Percentiles rank a stretch among this genome's conserved stretches.
Evolutionary conservation across 169 alveolate genomes (phyloP).

Genomic region (Perkinsus marinus): DNA sequence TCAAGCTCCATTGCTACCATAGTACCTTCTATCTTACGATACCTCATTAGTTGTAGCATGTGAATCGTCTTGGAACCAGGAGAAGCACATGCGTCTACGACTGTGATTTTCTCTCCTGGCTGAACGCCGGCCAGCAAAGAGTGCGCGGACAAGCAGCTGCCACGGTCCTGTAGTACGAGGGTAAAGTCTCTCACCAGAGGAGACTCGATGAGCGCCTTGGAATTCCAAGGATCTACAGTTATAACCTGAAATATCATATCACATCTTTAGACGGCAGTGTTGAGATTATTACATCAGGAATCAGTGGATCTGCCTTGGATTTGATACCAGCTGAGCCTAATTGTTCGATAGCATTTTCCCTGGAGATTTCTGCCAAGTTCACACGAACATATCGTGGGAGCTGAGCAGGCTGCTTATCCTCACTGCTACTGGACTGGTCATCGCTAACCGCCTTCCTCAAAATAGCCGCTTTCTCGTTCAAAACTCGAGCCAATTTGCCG

Average conservation of each 20-base stretch:
- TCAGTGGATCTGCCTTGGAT: not conserved
- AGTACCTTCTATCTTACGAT: constrained; percentile 8
- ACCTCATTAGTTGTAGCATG: constrained; percentile 9
- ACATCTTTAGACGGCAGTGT: not conserved
- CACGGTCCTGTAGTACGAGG: too few species aligned
- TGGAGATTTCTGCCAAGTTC: too few species aligned
- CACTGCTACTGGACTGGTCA: not conserved
- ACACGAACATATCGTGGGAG: constrained; percentile 23
- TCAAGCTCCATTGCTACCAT: constrained; percentile 16
- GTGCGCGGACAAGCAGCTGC: too few species aligned
- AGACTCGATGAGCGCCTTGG: not conserved
- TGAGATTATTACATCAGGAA: too few species aligned
- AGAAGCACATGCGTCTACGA: constrained; percentile 28
- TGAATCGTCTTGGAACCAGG: constrained; percentile 24
- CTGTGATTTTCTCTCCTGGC: constrained; percentile 16
- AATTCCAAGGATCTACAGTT: not conserved
- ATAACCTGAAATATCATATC: not conserved
- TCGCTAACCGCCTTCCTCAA: not conserved
- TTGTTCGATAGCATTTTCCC: not conserved
- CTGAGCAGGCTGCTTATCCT: not conserved
- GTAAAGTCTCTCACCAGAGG: too few species aligned
- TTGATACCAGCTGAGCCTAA: not conserved
- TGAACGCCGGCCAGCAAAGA: constrained; percentile 6
- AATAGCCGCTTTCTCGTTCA: not conserved
- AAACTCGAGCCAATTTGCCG: not conserved